These are phyloP conservation scores for Periconia sp. DNA, from an alignment of 2,329 filamentous ascomycete species.

Conservation along the genomic window DNA sequence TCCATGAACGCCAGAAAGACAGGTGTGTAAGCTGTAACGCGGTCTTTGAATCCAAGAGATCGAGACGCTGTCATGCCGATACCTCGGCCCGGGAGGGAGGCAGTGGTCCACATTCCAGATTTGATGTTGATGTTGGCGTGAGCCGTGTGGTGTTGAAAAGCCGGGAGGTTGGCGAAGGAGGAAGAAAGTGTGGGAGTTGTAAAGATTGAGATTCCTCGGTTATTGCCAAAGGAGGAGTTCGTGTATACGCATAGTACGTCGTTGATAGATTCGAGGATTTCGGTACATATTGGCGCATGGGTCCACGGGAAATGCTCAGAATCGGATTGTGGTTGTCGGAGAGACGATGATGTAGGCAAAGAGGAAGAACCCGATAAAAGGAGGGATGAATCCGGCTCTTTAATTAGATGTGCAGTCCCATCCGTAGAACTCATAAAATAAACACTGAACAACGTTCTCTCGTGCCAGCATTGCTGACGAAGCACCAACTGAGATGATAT, in stretches of 20 bases:
- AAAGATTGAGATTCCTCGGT: conserved; percentile 37
- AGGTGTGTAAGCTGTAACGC: conserved; percentile 34
- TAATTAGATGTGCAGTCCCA: conserved; percentile 7
- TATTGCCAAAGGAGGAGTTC: conserved; percentile 23
- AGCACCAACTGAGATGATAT: not conserved
- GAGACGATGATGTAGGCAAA: too few relatives aligned
- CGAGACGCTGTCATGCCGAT: conserved; percentile 32
- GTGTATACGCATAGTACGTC: conserved; percentile 37
- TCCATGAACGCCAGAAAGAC: conserved; percentile 35
- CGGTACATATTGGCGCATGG: conserved; percentile 28
- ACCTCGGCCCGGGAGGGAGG: conserved; percentile 30
- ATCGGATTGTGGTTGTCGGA: not conserved
- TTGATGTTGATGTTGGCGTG: conserved; percentile 18
- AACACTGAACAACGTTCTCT: conserved; percentile 15
- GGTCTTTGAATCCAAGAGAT: conserved; percentile 21
- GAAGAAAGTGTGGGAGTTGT: conserved; percentile 32
- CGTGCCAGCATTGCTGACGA: conserved; percentile 28
- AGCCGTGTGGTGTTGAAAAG: conserved; percentile 22
- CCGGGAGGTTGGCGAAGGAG: conserved; percentile 22
- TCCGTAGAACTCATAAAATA: conserved; percentile 17
- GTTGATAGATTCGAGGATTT: conserved; percentile 18
- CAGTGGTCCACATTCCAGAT: conserved; percentile 19
- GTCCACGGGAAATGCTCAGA: conserved; percentile 24
- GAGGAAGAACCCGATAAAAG: not conserved
- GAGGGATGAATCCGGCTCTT: not conserved